Percentiles rank a stretch among this genome's conserved stretches.
Conservation (phyloP, 106 monocot species). For the Allium cepa region DNA sequence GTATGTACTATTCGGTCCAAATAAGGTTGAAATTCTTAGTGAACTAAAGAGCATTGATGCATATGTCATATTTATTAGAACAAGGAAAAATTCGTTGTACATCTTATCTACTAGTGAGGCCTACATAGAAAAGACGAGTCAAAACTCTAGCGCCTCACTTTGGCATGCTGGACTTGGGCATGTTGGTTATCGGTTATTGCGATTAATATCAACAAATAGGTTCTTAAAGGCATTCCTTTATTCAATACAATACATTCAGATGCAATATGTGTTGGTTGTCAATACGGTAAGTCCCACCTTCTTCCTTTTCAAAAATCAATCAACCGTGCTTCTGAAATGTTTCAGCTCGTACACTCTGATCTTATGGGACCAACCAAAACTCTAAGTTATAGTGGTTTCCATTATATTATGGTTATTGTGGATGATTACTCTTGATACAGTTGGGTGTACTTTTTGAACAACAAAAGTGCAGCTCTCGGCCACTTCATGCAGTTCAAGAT, state of each 20-base stretch:
- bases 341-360: neutral
- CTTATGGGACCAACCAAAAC: neutral
- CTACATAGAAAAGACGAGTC: constrained; percentile 4
- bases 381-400: neutral
- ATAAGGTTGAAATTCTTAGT: constrained; percentile 5
- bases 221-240: neutral
- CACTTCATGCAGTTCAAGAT: neutral
- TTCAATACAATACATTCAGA: neutral
- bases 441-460: neutral
- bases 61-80: neutral
- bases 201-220: neutral
- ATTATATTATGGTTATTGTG: neutral
- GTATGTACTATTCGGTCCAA: constrained; percentile 9
- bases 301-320: neutral
- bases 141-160: neutral
- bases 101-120: neutral
- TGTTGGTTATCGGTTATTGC: neutral
- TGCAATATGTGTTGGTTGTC: neutral
- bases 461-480: neutral
- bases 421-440: neutral
- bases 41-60: neutral
- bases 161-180: constrained; percentile 8
- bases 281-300: neutral
- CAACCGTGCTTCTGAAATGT: neutral
- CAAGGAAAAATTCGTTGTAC: constrained; percentile 5